Percentiles rank a stretch among this genome's conserved stretches.
Conservation (phyloP, 1,139 yeast species). For the Yamadazyma friedrichii region DNA sequence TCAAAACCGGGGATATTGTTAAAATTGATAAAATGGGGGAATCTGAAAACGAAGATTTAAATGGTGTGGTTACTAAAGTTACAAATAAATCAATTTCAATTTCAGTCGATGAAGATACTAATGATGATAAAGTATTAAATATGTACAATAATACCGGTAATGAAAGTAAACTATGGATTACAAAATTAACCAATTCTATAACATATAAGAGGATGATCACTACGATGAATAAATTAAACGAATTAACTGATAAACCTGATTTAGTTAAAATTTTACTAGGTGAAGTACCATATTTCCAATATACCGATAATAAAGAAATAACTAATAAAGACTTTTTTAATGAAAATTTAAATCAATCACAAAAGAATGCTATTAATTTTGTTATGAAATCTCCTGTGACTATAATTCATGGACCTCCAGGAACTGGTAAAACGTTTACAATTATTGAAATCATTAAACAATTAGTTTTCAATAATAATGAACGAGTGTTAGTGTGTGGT, state of each 20-base stretch:
- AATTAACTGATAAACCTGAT: slow-evolving; percentile 35
- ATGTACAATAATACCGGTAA: slow-evolving; percentile 44
- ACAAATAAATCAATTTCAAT: slow-evolving; percentile 48
- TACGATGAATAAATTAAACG: slow-evolving; percentile 67
- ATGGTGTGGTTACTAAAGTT: slow-evolving; percentile 62
- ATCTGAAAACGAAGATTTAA: slow-evolving; percentile 29
- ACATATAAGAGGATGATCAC: slow-evolving; percentile 81
- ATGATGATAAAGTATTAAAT: slow-evolving; percentile 43
- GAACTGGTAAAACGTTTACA: slow-evolving; percentile 70
- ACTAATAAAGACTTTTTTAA: slow-evolving; percentile 41
- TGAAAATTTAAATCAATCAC: slow-evolving; percentile 63
- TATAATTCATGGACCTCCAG: slow-evolving; percentile 52
- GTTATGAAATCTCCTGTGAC: slow-evolving; percentile 42
- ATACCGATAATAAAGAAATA: slow-evolving; percentile 8
- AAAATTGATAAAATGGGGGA: slow-evolving; percentile 41
- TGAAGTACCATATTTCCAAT: slow-evolving; percentile 27
- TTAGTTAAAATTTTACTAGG: slow-evolving; percentile 49
- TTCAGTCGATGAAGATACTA: slow-evolving; percentile 56
- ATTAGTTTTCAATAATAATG: slow-evolving; percentile 51
- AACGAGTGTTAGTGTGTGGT: slow-evolving; percentile 84
- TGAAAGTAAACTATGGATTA: slow-evolving; percentile 55
- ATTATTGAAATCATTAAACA: slow-evolving; percentile 83
- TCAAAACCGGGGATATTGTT: slow-evolving; percentile 80
- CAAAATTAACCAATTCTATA: slow-evolving; percentile 64
- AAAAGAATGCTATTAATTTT: slow-evolving; percentile 44